Percentiles rank a stretch among this genome's conserved stretches.
Evolutionary conservation across 495 filamentous ascomycete species (phyloP).

Genomic region (Daldinia bambusicola): DNA sequence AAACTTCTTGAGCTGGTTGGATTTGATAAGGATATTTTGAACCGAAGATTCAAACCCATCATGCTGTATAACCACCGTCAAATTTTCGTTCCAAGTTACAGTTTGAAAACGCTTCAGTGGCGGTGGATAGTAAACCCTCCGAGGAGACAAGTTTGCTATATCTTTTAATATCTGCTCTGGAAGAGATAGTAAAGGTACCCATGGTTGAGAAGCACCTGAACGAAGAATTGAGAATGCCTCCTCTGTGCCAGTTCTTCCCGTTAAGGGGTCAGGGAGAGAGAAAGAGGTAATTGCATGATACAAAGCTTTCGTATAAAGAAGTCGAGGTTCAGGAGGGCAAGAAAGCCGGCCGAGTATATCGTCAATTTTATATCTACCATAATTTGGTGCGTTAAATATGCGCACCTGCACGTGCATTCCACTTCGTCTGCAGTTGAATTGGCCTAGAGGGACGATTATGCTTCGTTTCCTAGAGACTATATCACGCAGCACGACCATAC

Average conservation of each 20-base stretch:
- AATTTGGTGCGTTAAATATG: conserved; percentile 39
- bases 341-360: conserved; percentile 57
- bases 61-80: conserved; percentile 64
- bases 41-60: conserved; percentile 58
- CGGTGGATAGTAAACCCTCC: conserved; percentile 65
- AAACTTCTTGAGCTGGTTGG: conserved; percentile 51
- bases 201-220: conserved; percentile 61
- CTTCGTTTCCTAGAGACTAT: conserved; percentile 46
- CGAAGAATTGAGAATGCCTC: conserved; percentile 63
- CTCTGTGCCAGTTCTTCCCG: conserved; percentile 67
- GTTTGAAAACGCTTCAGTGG: conserved; percentile 61
- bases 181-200: conserved; percentile 41
- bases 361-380: conserved; percentile 61
- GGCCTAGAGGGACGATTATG: conserved; percentile 54
- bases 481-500: conserved; percentile 59
- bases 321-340: conserved; percentile 56
- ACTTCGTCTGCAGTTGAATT: conserved; percentile 9
- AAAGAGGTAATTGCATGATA: conserved; percentile 70
- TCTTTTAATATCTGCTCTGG: conserved; percentile 43
- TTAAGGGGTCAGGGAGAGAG: conserved; percentile 66
- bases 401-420: conserved; percentile 51
- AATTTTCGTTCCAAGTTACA: conserved; percentile 56
- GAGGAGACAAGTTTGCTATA: conserved; percentile 61
- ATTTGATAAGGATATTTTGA: conserved; percentile 55
- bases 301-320: conserved; percentile 63